Evolutionary conservation across 345 rosid genomes (phyloP), one percentile per base, ranked within the genome.

Genomic region (Cochlearia excelsa): DNA sequence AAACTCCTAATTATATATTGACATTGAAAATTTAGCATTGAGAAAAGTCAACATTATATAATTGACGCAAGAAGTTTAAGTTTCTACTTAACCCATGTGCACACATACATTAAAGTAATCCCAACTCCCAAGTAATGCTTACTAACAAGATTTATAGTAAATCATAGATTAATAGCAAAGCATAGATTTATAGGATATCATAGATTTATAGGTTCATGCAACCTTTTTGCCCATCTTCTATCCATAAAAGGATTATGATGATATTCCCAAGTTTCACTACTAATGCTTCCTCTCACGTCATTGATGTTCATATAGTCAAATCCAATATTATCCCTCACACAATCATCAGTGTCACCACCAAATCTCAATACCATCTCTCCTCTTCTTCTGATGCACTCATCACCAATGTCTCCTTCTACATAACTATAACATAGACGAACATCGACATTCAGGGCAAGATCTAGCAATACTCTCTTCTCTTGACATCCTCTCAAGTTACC

Each of bases 151-250:
- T 27, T 4, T 31, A 8, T 5, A 39, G 37, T 41, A 56, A 16
- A 16, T 16, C 23, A 16, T 16, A 16, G 23, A 16, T 16, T 16
- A 16, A 16, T 16, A 16, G 23, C 23, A 16, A 16, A 16, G 23
- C 2, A 33, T 27, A 55, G 28, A 1, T 30, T 29, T 34, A 35
- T n/a, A 37, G 7, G 38, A 38, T 33, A 33, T 60, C 35, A 60
- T 34, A 60, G 65, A 37, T 65, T 77, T 72, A 75, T 53, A 82
- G 70, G 74, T 85, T 77, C 88, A 68, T 82, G 87, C 75, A 89
- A 78, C 69, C 82, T 87, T 70, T 84, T 89, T 30, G 91, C 86
- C 94, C 94, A 88, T 68, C 96, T 73, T 79, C 88, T 81, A 30
- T 88, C 94, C 91, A 89, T 80, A 75, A 72, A 76, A 56, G 84